These are phyloP conservation scores for Penicillium paneum DNA, from an alignment of 2,329 filamentous ascomycete species.

Conservation along the genomic window DNA sequence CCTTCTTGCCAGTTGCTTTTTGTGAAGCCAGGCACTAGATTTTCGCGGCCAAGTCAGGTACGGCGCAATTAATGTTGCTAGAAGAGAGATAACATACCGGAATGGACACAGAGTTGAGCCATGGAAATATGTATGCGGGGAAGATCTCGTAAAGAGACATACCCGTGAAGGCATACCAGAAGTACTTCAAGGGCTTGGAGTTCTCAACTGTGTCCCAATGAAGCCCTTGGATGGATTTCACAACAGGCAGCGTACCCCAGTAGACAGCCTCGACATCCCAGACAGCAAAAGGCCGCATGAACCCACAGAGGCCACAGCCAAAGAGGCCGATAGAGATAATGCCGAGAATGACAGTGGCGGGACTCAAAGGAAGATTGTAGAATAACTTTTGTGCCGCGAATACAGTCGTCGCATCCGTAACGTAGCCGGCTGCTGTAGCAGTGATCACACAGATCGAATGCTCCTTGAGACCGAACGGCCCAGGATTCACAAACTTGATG, in stretches of 20 bases:
- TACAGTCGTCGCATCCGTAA: slow-evolving; percentile 39
- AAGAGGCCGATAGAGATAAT: slow-evolving; percentile 56
- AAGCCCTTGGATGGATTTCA: slow-evolving; percentile 54
- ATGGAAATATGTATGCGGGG: slow-evolving; percentile 55
- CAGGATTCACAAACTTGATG: slow-evolving; percentile 50
- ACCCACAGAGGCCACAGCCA: slow-evolving; percentile 53
- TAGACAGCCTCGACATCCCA: slow-evolving; percentile 58
- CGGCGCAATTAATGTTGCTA: neutral
- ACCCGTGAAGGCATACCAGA: slow-evolving; percentile 51
- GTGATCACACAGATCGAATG: slow-evolving; percentile 55
- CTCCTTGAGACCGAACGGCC: slow-evolving; percentile 56
- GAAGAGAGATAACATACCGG: slow-evolving; percentile 26
- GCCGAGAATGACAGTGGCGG: slow-evolving; percentile 49
- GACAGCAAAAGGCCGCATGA: slow-evolving; percentile 54
- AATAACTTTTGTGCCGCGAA: slow-evolving; percentile 54
- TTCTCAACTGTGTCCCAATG: slow-evolving; percentile 54
- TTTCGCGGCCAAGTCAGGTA: neutral
- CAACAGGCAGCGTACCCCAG: slow-evolving; percentile 53
- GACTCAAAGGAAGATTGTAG: slow-evolving; percentile 48
- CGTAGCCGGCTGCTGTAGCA: slow-evolving; percentile 54
- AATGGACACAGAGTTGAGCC: slow-evolving; percentile 55
- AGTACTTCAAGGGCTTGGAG: slow-evolving; percentile 51
- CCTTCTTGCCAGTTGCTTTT: slow-evolving; percentile 49
- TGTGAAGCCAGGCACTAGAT: slow-evolving; percentile 50
- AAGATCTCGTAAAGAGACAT: slow-evolving; percentile 55